Conservation (phyloP, 768 basidiomycete species). For the Trichaptum fuscoviolaceum region DNA sequence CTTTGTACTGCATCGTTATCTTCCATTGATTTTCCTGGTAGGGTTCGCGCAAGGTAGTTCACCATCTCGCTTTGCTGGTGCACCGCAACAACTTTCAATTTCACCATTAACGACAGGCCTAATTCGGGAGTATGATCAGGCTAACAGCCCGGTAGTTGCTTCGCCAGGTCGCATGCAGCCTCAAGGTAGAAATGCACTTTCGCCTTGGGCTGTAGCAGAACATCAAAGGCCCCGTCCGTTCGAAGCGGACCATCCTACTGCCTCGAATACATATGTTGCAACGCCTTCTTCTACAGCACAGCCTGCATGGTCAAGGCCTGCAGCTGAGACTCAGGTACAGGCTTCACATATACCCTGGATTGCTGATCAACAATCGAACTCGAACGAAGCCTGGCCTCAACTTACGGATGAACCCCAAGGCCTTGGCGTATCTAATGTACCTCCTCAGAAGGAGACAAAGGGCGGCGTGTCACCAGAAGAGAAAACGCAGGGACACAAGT, state of each 20-base stretch:
- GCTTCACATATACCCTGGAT: not conserved
- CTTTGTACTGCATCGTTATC: not conserved
- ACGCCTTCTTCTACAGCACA: conserved; percentile 17
- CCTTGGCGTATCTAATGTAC: not conserved
- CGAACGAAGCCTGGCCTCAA: not conserved
- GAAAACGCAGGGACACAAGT: not conserved
- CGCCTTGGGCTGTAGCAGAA: conserved; percentile 33
- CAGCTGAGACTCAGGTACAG: conserved; percentile 16
- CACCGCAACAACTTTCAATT: not conserved
- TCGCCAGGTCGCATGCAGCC: not conserved
- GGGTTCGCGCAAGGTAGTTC: not conserved
- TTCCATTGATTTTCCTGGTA: not conserved
- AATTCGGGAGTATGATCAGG: not conserved
- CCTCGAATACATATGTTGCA: conserved; percentile 29
- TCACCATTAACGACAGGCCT: not conserved
- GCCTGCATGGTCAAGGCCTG: conserved; percentile 19
- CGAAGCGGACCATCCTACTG: conserved; percentile 38
- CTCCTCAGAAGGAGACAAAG: not conserved
- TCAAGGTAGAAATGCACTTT: conserved; percentile 16
- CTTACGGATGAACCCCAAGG: not conserved
- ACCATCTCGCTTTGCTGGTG: not conserved
- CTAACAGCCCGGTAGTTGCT: not conserved
- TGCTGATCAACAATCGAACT: not conserved
- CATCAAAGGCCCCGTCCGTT: conserved; percentile 36
- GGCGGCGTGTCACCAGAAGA: not conserved